Percentiles rank a stretch among this genome's conserved stretches.
Evolutionary conservation across 441 rosid species (phyloP).

Genomic region (Syzygium malaccense): DNA sequence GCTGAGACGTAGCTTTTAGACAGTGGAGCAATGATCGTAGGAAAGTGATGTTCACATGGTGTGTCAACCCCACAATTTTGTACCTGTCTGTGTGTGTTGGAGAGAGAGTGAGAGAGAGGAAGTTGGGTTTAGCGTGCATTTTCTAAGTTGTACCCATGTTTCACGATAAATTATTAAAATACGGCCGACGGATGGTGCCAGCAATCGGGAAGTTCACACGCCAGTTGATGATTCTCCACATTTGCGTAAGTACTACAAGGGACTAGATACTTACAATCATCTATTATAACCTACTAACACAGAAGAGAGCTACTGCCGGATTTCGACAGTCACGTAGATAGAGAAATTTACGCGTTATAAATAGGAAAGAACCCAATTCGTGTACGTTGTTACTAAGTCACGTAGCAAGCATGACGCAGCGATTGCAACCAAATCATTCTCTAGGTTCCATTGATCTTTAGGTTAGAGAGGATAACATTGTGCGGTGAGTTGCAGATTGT

Average conservation of each 20-base stretch:
- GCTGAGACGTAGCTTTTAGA: neutral
- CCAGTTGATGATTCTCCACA: neutral
- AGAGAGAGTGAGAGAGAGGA: neutral
- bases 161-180: neutral
- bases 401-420: too few relatives aligned
- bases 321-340: neutral
- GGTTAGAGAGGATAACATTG: neutral
- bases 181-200: neutral
- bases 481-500: neutral
- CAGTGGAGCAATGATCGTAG: neutral
- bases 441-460: neutral
- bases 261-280: neutral
- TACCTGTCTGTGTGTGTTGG: neutral
- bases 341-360: neutral
- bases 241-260: neutral
- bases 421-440: neutral
- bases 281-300: neutral
- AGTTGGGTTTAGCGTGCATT: neutral
- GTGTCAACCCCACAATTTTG: slow-evolving; percentile 19
- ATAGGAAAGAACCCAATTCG: neutral
- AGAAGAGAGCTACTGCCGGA: neutral
- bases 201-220: neutral
- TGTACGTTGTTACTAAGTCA: neutral
- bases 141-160: neutral
- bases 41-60: slow-evolving; percentile 44